phyloP scores from a whole-genome alignment of 2,329 filamentous ascomycete species.

The Verticillium klebahnii region DNA sequence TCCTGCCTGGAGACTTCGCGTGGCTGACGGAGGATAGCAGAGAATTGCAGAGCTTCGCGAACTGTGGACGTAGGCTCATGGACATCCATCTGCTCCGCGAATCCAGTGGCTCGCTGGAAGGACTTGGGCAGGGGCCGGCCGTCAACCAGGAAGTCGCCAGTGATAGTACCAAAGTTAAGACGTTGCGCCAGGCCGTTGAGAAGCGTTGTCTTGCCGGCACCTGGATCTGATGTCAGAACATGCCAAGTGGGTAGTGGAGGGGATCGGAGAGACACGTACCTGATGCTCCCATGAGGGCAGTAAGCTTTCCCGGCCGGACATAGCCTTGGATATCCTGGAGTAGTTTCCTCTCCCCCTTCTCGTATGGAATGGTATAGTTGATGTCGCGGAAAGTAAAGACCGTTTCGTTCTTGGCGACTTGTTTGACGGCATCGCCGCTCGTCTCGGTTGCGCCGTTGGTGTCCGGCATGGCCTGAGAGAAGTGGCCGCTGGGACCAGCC shows the following conservation, averaged over 20 bases:
- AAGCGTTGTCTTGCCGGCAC: conserved; percentile 67
- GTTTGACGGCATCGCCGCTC: conserved; percentile 29
- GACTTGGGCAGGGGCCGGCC: conserved; percentile 66
- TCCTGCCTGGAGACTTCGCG: conserved; percentile 51
- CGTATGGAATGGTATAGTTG: conserved; percentile 46
- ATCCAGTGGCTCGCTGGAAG: conserved; percentile 78
- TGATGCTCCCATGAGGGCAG: conserved; percentile 67
- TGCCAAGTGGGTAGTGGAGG: conserved; percentile 2
- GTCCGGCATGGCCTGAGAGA: conserved; percentile 58
- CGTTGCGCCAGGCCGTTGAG: conserved; percentile 71
- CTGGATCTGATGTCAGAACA: conserved; percentile 19
- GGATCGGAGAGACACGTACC: conserved; percentile 18
- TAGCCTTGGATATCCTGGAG: conserved; percentile 77
- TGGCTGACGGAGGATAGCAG: conserved; percentile 59
- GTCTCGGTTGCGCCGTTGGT: conserved; percentile 13
- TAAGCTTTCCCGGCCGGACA: conserved; percentile 76
- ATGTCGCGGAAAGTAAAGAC: conserved; percentile 50
- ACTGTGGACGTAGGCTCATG: conserved; percentile 64
- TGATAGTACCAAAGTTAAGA: conserved; percentile 70
- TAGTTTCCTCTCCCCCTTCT: conserved; percentile 62
- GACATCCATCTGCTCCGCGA: conserved; percentile 59
- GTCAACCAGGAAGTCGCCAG: conserved; percentile 75
- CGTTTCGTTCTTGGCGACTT: conserved; percentile 57
- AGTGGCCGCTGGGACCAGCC: conserved; percentile 24
- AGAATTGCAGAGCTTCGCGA: conserved; percentile 61